Conservation (phyloP, 495 filamentous ascomycete species). For the Penicillium simplicissimum region DNA sequence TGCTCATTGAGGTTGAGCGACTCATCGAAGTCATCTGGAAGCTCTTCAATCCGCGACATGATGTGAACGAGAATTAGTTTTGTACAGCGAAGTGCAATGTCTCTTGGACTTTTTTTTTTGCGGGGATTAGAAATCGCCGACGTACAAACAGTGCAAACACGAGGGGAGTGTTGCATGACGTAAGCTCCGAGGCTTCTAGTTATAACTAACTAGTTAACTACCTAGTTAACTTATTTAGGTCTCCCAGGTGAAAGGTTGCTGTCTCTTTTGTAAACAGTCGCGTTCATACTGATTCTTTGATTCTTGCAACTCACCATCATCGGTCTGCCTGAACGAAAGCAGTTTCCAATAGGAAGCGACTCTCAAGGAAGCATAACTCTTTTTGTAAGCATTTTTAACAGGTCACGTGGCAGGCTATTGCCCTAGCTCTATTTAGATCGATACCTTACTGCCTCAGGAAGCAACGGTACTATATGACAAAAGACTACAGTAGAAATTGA, state of each 20-base stretch:
- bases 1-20: constrained; percentile 39
- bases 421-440: neutral
- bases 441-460: neutral
- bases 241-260: neutral
- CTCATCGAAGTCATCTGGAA: constrained; percentile 52
- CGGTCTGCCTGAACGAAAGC: neutral
- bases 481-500: neutral
- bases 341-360: neutral
- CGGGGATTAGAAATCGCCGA: constrained; percentile 14
- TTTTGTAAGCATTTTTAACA: neutral
- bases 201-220: no score
- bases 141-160: constrained; percentile 43
- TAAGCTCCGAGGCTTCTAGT: constrained; percentile 18
- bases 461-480: neutral
- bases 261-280: neutral
- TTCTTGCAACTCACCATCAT: no score
- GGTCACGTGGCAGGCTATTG: neutral
- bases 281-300: neutral
- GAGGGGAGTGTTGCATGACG: constrained; percentile 25
- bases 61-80: constrained; percentile 4
- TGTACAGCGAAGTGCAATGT: constrained; percentile 7
- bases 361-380: neutral
- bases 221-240: neutral
- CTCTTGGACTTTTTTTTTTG: constrained; percentile 23
- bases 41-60: constrained; percentile 52